These are phyloP conservation scores for Rhizopus arrhizus DNA, from an alignment of 371 early-diverging fungal species.

Conservation along the genomic window DNA sequence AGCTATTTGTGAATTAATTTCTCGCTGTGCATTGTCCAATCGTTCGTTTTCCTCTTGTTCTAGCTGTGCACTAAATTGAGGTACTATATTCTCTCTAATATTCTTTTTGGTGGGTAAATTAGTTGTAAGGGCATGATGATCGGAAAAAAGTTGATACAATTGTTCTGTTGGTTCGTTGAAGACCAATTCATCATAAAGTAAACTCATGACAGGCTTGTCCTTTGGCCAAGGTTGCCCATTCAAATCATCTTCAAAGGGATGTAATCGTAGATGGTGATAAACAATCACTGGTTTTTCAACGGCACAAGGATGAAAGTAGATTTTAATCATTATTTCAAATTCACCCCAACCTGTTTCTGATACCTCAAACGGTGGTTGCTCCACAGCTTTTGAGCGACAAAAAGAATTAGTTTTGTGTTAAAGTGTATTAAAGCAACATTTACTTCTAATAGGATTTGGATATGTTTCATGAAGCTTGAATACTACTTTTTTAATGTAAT, in stretches of 20 bases:
- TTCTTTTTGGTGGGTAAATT: conserved; percentile 43
- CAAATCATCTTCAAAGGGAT: conserved; percentile 74
- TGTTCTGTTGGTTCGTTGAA: conserved; percentile 89
- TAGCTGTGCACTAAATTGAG: conserved; percentile 59
- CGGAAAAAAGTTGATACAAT: conserved; percentile 69
- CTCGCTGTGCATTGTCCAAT: conserved; percentile 59
- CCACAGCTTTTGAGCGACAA: conserved; percentile 59
- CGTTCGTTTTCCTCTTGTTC: conserved; percentile 70
- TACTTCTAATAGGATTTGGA: conserved; percentile 80
- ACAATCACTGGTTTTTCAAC: conserved; percentile 82
- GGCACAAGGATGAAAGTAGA: conserved; percentile 77
- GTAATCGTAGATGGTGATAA: conserved; percentile 82
- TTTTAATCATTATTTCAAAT: conserved; percentile 93
- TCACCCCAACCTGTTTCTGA: conserved; percentile 99
- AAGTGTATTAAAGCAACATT: conserved; percentile 7
- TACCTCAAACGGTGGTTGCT: conserved; percentile 90
- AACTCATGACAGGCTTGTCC: conserved; percentile 75
- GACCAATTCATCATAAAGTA: conserved; percentile 82
- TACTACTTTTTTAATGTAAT: conserved; percentile 85
- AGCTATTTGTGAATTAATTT: conserved; percentile 64
- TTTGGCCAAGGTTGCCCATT: conserved; percentile 71
- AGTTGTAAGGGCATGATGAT: conserved; percentile 51
- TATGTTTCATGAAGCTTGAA: conserved; percentile 98
- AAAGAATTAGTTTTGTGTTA: neutral
- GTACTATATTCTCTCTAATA: conserved; percentile 33